Percentiles rank a stretch among this genome's conserved stretches.
Evolutionary conservation across 2,329 filamentous ascomycete genomes (phyloP).

Genomic region (Fusarium sp.): DNA sequence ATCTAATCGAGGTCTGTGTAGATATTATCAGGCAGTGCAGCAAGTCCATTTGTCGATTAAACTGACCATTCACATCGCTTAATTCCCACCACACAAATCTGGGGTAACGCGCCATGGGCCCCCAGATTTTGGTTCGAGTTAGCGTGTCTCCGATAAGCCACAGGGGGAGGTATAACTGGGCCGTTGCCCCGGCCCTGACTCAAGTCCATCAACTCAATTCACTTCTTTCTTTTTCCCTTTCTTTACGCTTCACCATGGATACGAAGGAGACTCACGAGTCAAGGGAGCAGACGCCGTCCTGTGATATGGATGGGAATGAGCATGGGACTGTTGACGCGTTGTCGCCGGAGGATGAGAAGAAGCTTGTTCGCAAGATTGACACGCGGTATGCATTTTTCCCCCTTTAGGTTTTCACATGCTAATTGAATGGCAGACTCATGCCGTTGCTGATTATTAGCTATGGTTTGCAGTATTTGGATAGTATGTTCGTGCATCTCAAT

Average conservation of each 20-base stretch:
- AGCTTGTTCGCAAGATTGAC: slow-evolving; percentile 18
- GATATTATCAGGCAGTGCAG: too few relatives aligned
- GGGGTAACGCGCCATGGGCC: slow-evolving; percentile 14
- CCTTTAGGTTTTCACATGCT: not conserved
- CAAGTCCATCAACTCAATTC: not conserved
- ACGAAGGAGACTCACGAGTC: not conserved
- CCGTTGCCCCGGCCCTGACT: slow-evolving; percentile 1
- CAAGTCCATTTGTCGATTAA: too few relatives aligned
- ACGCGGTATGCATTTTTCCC: not conserved
- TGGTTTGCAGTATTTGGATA: slow-evolving; percentile 18
- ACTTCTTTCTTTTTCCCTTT: not conserved
- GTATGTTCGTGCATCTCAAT: rapidly evolving
- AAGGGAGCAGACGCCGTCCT: slow-evolving; percentile 4
- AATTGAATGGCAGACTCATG: not conserved
- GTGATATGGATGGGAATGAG: not conserved
- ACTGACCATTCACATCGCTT: not conserved
- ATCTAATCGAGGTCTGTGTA: too few relatives aligned
- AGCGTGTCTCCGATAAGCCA: not conserved
- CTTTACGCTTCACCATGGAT: not conserved
- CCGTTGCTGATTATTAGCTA: slow-evolving; percentile 21
- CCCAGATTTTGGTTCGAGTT: slow-evolving; percentile 13
- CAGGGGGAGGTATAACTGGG: slow-evolving; percentile 23
- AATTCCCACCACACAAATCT: not conserved
- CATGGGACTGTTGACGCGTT: slow-evolving; percentile 10
- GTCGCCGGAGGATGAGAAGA: slow-evolving; percentile 17